phyloP scores from a whole-genome alignment of 805 yeast genomes.

The Soucietia sequanensis region DNA sequence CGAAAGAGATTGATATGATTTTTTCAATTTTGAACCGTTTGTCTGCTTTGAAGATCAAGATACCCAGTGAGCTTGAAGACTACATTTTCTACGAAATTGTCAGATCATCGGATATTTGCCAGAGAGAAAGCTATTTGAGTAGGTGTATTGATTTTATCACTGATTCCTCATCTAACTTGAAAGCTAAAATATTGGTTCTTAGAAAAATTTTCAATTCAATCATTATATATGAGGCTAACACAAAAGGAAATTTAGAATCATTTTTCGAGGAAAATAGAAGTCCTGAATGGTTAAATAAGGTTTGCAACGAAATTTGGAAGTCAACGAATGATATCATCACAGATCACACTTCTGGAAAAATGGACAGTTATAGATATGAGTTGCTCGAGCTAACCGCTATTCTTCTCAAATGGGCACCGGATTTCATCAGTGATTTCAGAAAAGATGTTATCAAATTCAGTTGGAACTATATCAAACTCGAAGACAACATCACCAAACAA shows the following conservation, averaged over 20 bases:
- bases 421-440: conserved; percentile 54
- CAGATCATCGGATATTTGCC: conserved; percentile 42
- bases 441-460: conserved; percentile 90
- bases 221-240: conserved; percentile 58
- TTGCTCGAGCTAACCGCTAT: conserved; percentile 78
- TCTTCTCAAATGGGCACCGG: conserved; percentile 67
- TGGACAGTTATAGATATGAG: conserved; percentile 74
- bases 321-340: conserved; percentile 52
- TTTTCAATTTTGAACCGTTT: conserved; percentile 33
- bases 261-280: conserved; percentile 37
- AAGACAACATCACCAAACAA: conserved; percentile 85
- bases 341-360: conserved; percentile 59
- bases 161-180: conserved; percentile 42
- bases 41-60: conserved; percentile 44
- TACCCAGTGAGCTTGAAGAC: conserved; percentile 50
- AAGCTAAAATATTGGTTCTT: conserved; percentile 55
- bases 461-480: conserved; percentile 90
- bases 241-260: conserved; percentile 44
- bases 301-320: conserved; percentile 73
- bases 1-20: conserved; percentile 24
- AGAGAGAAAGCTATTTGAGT: conserved; percentile 51
- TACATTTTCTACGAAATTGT: conserved; percentile 60
- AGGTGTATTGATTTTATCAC: conserved; percentile 50
- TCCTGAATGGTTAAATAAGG: conserved; percentile 62
- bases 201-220: conserved; percentile 65